Conservation (phyloP, 2,329 filamentous ascomycete genomes). For the Paecilomyces formosus region DNA sequence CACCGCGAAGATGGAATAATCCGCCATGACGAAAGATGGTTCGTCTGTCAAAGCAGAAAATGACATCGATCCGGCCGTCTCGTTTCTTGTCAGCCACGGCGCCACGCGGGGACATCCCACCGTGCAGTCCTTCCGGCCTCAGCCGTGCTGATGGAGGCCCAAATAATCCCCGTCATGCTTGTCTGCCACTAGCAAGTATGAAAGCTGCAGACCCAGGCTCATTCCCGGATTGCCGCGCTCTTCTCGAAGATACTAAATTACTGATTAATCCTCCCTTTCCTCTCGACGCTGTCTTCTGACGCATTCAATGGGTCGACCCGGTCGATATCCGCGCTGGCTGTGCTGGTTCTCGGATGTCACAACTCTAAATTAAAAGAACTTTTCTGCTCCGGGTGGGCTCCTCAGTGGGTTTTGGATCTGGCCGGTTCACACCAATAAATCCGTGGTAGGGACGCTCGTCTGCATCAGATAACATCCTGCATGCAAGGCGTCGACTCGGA, state of each 20-base stretch:
- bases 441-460: neutral
- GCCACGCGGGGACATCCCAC: neutral
- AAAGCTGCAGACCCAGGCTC: neutral
- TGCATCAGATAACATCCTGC: neutral
- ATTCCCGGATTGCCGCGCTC: neutral
- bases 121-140: neutral
- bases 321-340: neutral
- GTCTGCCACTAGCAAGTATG: neutral
- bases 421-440: neutral
- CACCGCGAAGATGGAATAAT: neutral
- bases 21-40: neutral
- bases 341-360: neutral
- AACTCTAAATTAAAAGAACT: neutral
- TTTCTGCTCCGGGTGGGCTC: neutral
- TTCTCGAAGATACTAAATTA: neutral
- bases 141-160: neutral
- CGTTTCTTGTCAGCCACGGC: conserved; percentile 1
- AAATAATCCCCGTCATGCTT: neutral
- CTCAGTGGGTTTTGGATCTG: neutral
- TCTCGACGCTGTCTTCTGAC: neutral
- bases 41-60: neutral
- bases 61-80: neutral
- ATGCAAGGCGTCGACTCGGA: neutral
- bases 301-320: neutral
- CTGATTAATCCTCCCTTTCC: neutral